These are phyloP conservation scores for Gloeostereum incarnatum DNA, from an alignment of 768 basidiomycete species.

Conservation along the genomic window DNA sequence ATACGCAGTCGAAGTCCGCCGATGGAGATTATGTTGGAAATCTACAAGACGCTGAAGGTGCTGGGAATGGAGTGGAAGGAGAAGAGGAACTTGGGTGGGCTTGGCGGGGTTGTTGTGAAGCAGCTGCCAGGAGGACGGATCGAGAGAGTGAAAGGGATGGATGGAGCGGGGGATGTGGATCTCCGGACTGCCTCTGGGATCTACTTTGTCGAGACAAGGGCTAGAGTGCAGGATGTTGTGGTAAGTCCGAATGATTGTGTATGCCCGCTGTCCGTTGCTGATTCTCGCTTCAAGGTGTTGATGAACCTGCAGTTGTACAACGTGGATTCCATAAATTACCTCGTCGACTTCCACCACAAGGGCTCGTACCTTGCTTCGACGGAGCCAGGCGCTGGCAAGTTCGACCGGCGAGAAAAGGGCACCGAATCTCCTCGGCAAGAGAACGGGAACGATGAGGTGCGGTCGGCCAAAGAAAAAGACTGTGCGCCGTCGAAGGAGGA, in stretches of 20 bases:
- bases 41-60: conserved; percentile 84
- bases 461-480: conserved; percentile 3
- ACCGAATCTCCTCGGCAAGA: not conserved
- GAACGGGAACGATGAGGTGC: conserved; percentile 1
- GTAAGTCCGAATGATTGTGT: too few relatives aligned
- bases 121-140: conserved; percentile 29
- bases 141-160: conserved; percentile 49
- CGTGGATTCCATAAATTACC: conserved; percentile 92
- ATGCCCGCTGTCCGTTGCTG: too few relatives aligned
- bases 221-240: conserved; percentile 84
- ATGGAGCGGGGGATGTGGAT: conserved; percentile 49
- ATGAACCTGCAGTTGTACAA: conserved; percentile 98
- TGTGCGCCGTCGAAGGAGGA: conserved; percentile 27
- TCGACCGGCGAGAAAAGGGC: conserved; percentile 39
- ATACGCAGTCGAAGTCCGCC: conserved; percentile 91
- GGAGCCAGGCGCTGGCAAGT: conserved; percentile 59
- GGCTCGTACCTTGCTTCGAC: conserved; percentile 79
- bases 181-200: conserved; percentile 65
- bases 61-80: conserved; percentile 98
- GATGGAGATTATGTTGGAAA: conserved; percentile 99
- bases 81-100: conserved; percentile 69
- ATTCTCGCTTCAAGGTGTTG: conserved; percentile 62
- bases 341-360: conserved; percentile 98
- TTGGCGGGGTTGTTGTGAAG: conserved; percentile 44
- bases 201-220: conserved; percentile 92